phyloP scores from a whole-genome alignment of 1,284 basidiomycete genomes.

The Leccinum pallidistipes region DNA sequence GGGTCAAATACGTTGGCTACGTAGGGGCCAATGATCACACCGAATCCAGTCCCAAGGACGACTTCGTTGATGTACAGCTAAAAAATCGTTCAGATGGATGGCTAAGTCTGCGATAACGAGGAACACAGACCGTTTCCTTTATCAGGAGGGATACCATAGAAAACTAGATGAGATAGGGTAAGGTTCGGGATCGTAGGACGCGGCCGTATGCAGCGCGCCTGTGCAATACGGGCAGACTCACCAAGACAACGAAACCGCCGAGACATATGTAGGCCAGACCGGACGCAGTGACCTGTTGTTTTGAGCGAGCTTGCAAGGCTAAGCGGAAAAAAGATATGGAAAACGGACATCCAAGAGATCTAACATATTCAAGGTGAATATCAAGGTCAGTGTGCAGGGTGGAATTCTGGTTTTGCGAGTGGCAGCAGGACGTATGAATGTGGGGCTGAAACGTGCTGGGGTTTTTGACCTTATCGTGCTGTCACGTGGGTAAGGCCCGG shows the following conservation, averaged over 20 bases:
- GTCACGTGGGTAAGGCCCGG: too few species aligned
- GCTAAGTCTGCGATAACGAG: not conserved
- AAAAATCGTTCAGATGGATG: not conserved
- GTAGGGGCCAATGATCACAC: constrained; percentile 75
- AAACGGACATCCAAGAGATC: constrained; percentile 29
- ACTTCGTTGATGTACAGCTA: constrained; percentile 91
- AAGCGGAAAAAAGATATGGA: not conserved
- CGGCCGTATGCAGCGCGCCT: not conserved
- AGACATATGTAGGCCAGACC: constrained; percentile 72
- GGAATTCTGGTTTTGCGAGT: too few species aligned
- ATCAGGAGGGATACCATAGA: constrained; percentile 80
- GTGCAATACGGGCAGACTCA: constrained; percentile 31
- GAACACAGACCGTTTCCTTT: constrained; percentile 64
- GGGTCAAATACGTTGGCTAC: constrained; percentile 80
- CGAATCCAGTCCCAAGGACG: constrained; percentile 82
- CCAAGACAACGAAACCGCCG: constrained; percentile 75
- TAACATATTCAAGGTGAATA: constrained; percentile 13
- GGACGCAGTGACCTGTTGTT: constrained; percentile 46
- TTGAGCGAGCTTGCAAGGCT: constrained; percentile 17
- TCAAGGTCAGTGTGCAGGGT: not conserved
- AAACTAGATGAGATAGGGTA: constrained; percentile 48
- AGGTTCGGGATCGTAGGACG: not conserved
- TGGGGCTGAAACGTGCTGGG: too few species aligned
- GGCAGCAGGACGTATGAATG: too few species aligned
- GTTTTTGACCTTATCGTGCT: too few species aligned